Evolutionary conservation across 2,329 filamentous ascomycete species (phyloP).

Genomic region (Apiospora arundinis): DNA sequence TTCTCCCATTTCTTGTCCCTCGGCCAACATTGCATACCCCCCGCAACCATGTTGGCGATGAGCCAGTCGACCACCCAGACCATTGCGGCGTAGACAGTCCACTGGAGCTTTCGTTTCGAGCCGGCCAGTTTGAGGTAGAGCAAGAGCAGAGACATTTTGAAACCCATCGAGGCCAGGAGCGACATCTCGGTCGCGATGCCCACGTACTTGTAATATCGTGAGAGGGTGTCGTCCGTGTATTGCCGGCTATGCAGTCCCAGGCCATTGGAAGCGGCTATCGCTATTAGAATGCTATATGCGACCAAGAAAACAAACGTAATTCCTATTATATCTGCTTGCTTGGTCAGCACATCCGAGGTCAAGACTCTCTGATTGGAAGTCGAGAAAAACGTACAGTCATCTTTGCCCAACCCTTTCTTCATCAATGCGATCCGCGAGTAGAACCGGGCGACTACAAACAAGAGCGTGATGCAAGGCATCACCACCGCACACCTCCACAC

Average conservation of each 20-base stretch:
- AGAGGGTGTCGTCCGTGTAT: slow-evolving; percentile 37
- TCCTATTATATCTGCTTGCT: slow-evolving; percentile 34
- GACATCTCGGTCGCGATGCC: slow-evolving; percentile 41
- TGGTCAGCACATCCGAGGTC: neutral
- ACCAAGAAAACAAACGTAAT: slow-evolving; percentile 37
- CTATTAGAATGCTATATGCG: slow-evolving; percentile 36
- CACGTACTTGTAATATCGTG: slow-evolving; percentile 40
- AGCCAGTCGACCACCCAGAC: no score
- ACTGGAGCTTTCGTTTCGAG: no score
- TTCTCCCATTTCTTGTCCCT: no score
- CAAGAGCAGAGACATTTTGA: slow-evolving; percentile 38
- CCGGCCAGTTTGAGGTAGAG: slow-evolving; percentile 31
- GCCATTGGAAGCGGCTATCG: slow-evolving; percentile 37
- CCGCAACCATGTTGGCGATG: no score
- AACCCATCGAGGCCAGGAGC: slow-evolving; percentile 37
- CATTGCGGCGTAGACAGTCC: no score
- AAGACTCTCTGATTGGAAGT: neutral
- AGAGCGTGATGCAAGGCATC: slow-evolving; percentile 37
- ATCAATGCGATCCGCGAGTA: slow-evolving; percentile 30
- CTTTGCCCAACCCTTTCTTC: slow-evolving; percentile 30
- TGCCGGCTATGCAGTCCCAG: slow-evolving; percentile 42
- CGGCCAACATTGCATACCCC: no score
- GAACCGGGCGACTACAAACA: slow-evolving; percentile 36
- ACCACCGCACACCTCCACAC: slow-evolving; percentile 36
- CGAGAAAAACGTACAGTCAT: slow-evolving; percentile 36